A percentile compares a stretch with the other conserved stretches of the same genome.
Conservation (phyloP, 2,329 filamentous ascomycete species). For the Xylaria digitata region DNA sequence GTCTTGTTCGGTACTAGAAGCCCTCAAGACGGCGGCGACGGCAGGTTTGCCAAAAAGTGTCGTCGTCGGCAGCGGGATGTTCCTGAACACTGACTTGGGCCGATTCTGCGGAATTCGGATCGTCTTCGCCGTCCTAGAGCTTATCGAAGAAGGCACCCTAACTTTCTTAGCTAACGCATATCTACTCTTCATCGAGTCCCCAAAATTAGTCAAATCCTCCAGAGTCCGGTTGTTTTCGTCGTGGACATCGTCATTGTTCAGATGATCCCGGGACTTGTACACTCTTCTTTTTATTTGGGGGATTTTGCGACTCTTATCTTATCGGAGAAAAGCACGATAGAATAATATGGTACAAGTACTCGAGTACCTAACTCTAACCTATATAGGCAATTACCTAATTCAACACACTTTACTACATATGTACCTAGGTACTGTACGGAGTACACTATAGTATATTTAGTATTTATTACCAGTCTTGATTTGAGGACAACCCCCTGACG, state of each 20-base stretch:
- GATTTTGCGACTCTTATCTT: slow-evolving; percentile 23
- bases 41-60: slow-evolving; percentile 32
- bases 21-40: neutral
- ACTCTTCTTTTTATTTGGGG: neutral
- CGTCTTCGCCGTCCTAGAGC: neutral
- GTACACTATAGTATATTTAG: too few relatives aligned
- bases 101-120: neutral
- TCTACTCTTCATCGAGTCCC: slow-evolving; percentile 29
- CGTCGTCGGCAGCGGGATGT: slow-evolving; percentile 28
- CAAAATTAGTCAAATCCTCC: neutral
- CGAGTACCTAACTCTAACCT: neutral
- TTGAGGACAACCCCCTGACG: too few relatives aligned
- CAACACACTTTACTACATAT: too few relatives aligned
- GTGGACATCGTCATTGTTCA: neutral
- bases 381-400: neutral
- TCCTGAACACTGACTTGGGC: slow-evolving; percentile 26
- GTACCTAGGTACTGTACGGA: too few relatives aligned
- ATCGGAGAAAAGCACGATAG: neutral
- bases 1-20: neutral
- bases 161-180: slow-evolving; percentile 17
- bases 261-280: too few relatives aligned
- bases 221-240: neutral
- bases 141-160: slow-evolving; percentile 9
- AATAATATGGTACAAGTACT: too few relatives aligned
- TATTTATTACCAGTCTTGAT: too few relatives aligned